phyloP scores from a whole-genome alignment of 2,329 filamentous ascomycete genomes.

The Laburnicola sp. region DNA sequence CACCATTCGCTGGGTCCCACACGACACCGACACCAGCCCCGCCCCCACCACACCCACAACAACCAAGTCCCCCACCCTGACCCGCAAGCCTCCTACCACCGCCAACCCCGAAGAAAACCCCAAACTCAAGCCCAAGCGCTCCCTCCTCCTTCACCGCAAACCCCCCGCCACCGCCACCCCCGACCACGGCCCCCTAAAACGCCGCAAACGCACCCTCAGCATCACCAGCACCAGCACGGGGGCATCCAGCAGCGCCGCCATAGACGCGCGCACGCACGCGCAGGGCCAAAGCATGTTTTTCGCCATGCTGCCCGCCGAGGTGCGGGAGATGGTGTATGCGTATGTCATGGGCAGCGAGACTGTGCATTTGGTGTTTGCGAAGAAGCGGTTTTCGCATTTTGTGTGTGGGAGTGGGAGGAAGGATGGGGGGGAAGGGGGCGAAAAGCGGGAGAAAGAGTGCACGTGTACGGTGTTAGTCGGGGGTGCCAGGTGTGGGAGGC shows the following conservation, averaged over 20 bases:
- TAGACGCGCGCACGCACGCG: conserved; percentile 31
- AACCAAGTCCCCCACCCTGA: not conserved
- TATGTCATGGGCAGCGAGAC: conserved; percentile 33
- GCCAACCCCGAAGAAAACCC: conserved; percentile 5
- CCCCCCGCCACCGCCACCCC: too few species aligned
- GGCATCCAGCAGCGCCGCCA: conserved; percentile 4
- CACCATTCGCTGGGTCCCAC: conserved; percentile 31
- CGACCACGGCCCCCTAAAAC: not conserved
- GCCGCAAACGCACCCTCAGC: conserved; percentile 29
- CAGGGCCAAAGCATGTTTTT: conserved; percentile 39
- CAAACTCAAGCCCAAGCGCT: not conserved
- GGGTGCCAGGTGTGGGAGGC: conserved; percentile 20
- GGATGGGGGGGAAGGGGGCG: conserved; percentile 1
- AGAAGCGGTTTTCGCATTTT: conserved; percentile 38
- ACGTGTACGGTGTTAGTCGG: conserved; percentile 36
- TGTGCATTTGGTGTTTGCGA: conserved; percentile 37
- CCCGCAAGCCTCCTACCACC: not conserved
- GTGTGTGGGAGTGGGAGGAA: conserved; percentile 23
- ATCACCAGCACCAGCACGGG: conserved; percentile 23
- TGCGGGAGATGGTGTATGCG: conserved; percentile 38
- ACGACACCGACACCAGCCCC: conserved; percentile 22
- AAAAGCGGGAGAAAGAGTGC: conserved; percentile 17
- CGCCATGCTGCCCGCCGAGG: conserved; percentile 34
- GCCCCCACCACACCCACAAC: too few species aligned
- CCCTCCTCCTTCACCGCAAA: too few species aligned